These are phyloP conservation scores for Ceratocystis cubensis DNA, from an alignment of 2,329 filamentous ascomycete species.

Conservation along the genomic window DNA sequence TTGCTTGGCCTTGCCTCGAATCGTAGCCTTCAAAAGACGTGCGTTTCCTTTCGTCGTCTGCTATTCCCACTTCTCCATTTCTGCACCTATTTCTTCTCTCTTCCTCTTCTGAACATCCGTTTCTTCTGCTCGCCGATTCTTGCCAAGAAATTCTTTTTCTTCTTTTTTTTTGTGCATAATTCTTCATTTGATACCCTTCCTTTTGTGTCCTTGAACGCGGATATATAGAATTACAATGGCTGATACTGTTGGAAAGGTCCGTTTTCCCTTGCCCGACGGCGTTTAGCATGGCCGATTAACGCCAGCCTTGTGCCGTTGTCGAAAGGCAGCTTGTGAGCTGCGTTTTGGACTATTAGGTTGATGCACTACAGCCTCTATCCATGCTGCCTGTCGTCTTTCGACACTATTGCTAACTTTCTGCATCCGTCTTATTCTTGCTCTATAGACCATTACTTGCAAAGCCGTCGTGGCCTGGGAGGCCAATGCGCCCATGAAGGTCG, in stretches of 20 bases:
- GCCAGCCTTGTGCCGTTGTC: neutral
- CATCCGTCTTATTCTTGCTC: neutral
- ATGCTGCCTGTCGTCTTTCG: too few relatives aligned
- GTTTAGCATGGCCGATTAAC: neutral
- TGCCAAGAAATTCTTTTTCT: neutral
- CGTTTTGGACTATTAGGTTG: too few relatives aligned
- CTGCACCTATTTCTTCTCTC: neutral
- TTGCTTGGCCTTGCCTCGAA: neutral
- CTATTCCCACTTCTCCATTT: neutral
- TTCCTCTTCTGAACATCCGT: neutral
- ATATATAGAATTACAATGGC: slow-evolving; percentile 17
- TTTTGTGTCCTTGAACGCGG: neutral
- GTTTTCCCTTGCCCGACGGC: neutral
- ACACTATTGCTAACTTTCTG: neutral
- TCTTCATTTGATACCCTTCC: neutral
- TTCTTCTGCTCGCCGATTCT: neutral
- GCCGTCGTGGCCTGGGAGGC: slow-evolving; percentile 97
- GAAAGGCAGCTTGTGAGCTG: too few relatives aligned
- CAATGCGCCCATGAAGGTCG: slow-evolving; percentile 74
- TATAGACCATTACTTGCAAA: slow-evolving; percentile 87
- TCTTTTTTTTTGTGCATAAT: neutral
- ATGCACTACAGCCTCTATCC: too few relatives aligned
- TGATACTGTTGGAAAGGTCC: slow-evolving; percentile 21
- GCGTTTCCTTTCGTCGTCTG: neutral
- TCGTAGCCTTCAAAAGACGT: slow-evolving; percentile 4